Percentiles rank a stretch among this genome's conserved stretches.
phyloP scores from a whole-genome alignment of 257 asterid species.

The Anisodus acutangulus region DNA sequence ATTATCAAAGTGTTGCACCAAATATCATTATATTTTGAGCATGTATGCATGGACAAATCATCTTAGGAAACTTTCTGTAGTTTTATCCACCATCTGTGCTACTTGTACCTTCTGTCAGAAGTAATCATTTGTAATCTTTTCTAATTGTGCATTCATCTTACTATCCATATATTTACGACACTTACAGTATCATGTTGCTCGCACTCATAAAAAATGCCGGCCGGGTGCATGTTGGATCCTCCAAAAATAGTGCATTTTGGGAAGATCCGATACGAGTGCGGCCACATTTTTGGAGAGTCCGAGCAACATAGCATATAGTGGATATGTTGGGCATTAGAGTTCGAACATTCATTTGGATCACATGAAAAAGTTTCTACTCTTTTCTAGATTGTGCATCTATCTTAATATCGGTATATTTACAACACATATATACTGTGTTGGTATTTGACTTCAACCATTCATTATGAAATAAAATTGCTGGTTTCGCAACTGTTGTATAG shows the following conservation, averaged over 20 bases:
- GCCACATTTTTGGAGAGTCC: no score
- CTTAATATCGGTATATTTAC: neutral
- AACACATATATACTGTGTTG: neutral
- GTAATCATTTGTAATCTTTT: neutral
- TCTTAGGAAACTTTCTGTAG: neutral
- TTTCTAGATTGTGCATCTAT: neutral
- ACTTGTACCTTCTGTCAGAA: conserved; percentile 9
- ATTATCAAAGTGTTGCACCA: neutral
- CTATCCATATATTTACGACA: neutral
- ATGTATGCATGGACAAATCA: neutral
- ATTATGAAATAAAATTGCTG: neutral
- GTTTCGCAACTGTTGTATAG: conserved; percentile 10
- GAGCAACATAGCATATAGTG: neutral
- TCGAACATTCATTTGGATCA: conserved; percentile 1
- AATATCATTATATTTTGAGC: neutral
- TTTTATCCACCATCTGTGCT: neutral
- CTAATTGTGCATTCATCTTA: neutral
- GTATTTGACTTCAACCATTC: conserved; percentile 7
- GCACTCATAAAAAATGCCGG: no score
- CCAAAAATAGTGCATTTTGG: no score
- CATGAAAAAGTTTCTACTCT: conserved; percentile 14
- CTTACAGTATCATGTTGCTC: neutral
- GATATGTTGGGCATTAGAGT: neutral
- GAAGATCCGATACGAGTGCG: no score
- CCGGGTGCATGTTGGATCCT: no score